Evolutionary conservation across 371 early-diverging fungal genomes (phyloP), one percentile per base, ranked within the genome.

Genomic region (Saksenaea oblongispora): DNA sequence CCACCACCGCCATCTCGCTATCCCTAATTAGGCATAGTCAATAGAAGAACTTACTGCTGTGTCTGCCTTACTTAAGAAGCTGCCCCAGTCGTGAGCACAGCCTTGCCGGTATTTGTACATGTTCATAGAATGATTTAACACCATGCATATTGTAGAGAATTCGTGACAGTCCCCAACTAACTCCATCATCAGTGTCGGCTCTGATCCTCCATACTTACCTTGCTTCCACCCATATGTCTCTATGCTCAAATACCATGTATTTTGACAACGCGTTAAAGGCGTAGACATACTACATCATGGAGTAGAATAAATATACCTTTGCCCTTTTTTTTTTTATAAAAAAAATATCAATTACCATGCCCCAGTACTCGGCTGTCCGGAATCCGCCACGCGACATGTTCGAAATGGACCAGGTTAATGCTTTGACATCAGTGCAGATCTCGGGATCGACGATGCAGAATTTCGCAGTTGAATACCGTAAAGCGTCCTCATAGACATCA

Each of bases 61-160:
- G 15, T 14, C 10, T n/a, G 5, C 7, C 51, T 41, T 71, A 80
- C 81, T 60, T 42, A 26, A 78, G 65, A 1, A 78, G 60, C 39
- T 63, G 34, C 10, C 64, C 60, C 15, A 82, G 47, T 55, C 74
- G 39, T 26, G 62, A 26, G 24, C 72, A 71, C 1, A 82, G 54
- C 11, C 62, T 55, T 18, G 42, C 55, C 14, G 75, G 39, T 13
- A 79, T 66, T 2, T 35, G 27, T 8, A 64, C 37, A 13, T 55
- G 27, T 5, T 67, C 27, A 34, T 75, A 69, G 36, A 82, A 82
- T 22, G 37, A 44, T 8, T 36, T 28, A 0, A 79, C 79, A 13
- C 83, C 79, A 65, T 86, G 85, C 65, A 83, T 86, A 42, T 82
- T 84, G 41, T 82, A 82, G 22, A 86, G 56, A 35, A 86, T 79